These are phyloP conservation scores for Glutinoglossum americanum DNA, from an alignment of 495 filamentous ascomycete species.

Conservation along the genomic window DNA sequence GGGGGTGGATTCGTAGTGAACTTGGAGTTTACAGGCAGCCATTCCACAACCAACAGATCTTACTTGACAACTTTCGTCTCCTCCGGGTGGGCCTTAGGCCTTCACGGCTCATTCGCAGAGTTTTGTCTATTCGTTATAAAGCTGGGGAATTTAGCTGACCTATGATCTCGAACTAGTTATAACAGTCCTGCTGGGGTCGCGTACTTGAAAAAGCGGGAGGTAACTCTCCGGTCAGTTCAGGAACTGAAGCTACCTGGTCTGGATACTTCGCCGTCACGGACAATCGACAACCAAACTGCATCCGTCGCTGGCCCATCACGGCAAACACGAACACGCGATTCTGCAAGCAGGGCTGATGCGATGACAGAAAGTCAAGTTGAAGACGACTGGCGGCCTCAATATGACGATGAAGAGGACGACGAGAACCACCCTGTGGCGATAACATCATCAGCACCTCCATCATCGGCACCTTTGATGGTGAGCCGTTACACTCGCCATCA, in stretches of 20 bases:
- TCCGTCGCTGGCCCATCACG: slow-evolving; percentile 6
- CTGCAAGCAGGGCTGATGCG: neutral
- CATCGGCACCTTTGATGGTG: neutral
- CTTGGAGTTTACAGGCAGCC: too few species aligned
- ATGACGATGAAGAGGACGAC: neutral
- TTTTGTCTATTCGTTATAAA: neutral
- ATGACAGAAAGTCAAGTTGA: slow-evolving; percentile 3
- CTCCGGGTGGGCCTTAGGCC: neutral
- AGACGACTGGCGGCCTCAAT: neutral
- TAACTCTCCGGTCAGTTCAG: neutral
- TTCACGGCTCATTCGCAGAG: neutral
- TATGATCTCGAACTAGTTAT: neutral
- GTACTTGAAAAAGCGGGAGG: slow-evolving; percentile 2
- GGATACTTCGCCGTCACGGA: neutral
- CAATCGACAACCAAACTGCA: slow-evolving; percentile 3
- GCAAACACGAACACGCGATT: neutral
- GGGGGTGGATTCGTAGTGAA: too few species aligned
- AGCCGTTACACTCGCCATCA: neutral
- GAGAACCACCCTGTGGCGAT: neutral
- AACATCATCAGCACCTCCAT: neutral
- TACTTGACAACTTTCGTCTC: neutral
- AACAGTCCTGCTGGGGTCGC: neutral
- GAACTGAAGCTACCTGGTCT: slow-evolving; percentile 8
- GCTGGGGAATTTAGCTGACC: neutral
- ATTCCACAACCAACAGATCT: too few species aligned